These are phyloP conservation scores for Ganoderma multipileum DNA, from an alignment of 1,284 basidiomycete species.

Conservation along the genomic window DNA sequence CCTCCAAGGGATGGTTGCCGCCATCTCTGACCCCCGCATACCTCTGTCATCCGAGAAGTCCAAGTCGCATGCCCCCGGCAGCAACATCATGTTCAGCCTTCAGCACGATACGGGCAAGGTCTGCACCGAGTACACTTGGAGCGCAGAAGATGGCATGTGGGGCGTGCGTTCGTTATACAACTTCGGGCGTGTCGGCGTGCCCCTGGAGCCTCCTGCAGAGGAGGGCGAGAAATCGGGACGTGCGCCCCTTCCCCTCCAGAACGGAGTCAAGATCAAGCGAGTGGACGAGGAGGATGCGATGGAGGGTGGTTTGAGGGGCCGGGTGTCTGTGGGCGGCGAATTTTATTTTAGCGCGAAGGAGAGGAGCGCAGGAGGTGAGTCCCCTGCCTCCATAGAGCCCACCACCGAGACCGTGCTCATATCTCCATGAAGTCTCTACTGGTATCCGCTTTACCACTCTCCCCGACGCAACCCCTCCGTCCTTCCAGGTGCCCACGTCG, in stretches of 20 bases:
- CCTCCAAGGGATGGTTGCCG: slow-evolving; percentile 71
- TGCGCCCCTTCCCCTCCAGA: slow-evolving; percentile 26
- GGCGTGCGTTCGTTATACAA: slow-evolving; percentile 92
- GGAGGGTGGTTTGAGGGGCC: slow-evolving; percentile 88
- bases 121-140: slow-evolving; percentile 95
- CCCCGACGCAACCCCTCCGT: slow-evolving; percentile 76
- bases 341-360: slow-evolving; percentile 94
- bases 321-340: slow-evolving; percentile 93
- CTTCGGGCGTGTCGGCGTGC: slow-evolving; percentile 70
- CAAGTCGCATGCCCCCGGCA: slow-evolving; percentile 48
- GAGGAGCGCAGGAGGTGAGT: slow-evolving; percentile 88
- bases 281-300: slow-evolving; percentile 92
- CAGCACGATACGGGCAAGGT: slow-evolving; percentile 94
- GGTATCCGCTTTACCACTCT: slow-evolving; percentile 93
- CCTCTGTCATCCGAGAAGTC: slow-evolving; percentile 51
- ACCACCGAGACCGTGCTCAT: slow-evolving; percentile 10
- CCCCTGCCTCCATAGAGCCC: neutral
- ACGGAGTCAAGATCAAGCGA: slow-evolving; percentile 53
- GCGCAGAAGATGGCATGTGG: slow-evolving; percentile 93
- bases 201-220: slow-evolving; percentile 41
- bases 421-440: slow-evolving; percentile 74
- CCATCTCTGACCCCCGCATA: slow-evolving; percentile 76
- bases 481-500: slow-evolving; percentile 55
- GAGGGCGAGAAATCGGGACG: slow-evolving; percentile 39
- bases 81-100: slow-evolving; percentile 87